phyloP scores from a whole-genome alignment of 2,329 filamentous ascomycete genomes.

The Periglandula ipomoeae region DNA sequence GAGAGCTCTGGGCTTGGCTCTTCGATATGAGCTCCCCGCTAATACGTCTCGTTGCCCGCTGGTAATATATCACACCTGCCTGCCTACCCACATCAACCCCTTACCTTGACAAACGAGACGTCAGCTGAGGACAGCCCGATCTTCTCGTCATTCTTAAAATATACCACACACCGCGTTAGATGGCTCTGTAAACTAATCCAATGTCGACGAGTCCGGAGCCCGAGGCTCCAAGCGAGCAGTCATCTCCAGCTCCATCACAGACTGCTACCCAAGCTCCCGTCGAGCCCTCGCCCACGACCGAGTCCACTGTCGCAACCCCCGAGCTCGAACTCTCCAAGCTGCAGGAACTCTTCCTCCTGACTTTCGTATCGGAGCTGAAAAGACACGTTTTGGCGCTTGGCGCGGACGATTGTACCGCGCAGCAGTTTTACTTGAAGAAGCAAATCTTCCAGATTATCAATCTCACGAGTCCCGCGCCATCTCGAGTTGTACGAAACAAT shows the following conservation, averaged over 20 bases:
- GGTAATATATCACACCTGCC: background rate
- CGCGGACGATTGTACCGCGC: constrained; percentile 71
- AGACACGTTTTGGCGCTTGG: constrained; percentile 69
- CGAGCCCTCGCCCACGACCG: constrained; percentile 13
- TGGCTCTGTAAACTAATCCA: background rate
- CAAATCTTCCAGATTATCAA: constrained; percentile 91
- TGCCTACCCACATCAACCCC: background rate
- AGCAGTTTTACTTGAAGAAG: constrained; percentile 88
- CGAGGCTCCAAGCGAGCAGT: constrained; percentile 21
- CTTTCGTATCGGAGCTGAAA: constrained; percentile 73
- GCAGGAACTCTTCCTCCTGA: constrained; percentile 86
- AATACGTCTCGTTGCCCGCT: too few relatives aligned
- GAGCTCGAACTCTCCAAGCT: constrained; percentile 89
- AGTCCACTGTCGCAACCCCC: constrained; percentile 44
- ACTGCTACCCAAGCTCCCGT: constrained; percentile 8
- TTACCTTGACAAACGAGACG: background rate
- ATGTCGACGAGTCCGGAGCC: constrained; percentile 30
- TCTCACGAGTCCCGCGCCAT: constrained; percentile 73
- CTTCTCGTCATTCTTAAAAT: background rate
- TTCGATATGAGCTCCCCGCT: background rate
- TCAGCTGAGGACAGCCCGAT: background rate
- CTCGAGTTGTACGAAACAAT: constrained; percentile 83
- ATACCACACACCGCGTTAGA: background rate
- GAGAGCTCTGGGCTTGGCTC: background rate
- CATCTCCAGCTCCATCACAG: constrained; percentile 1